These are phyloP conservation scores for Fusarium transvaalense DNA, from an alignment of 2,329 filamentous ascomycete species.

Conservation along the genomic window DNA sequence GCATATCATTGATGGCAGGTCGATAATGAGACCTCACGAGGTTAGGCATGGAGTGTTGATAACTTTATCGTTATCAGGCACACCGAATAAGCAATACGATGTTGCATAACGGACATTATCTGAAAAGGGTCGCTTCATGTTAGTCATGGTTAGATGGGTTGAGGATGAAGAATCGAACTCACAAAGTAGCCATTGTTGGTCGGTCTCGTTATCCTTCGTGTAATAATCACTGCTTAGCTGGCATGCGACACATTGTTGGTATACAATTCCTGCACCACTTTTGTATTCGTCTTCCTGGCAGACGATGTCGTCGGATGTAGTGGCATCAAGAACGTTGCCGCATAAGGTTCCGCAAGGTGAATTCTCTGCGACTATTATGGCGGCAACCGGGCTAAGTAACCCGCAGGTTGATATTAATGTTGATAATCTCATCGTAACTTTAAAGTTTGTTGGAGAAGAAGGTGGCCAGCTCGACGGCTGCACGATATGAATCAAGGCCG, in stretches of 20 bases:
- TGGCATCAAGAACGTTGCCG: constrained; percentile 65
- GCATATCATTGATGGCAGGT: not conserved
- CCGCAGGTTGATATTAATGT: constrained; percentile 38
- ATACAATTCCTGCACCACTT: constrained; percentile 61
- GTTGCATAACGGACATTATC: constrained; percentile 70
- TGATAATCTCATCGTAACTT: not conserved
- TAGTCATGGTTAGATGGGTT: constrained; percentile 14
- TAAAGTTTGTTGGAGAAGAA: not conserved
- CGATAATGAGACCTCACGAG: constrained; percentile 53
- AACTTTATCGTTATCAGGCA: constrained; percentile 60
- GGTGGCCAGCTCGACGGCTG: constrained; percentile 3
- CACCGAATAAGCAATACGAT: constrained; percentile 68
- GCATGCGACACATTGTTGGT: constrained; percentile 65
- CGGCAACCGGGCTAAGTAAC: constrained; percentile 35
- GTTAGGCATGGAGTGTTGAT: constrained; percentile 64
- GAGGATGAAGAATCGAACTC: constrained; percentile 48
- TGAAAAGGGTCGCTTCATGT: constrained; percentile 46
- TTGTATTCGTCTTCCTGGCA: constrained; percentile 60
- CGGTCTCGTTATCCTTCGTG: constrained; percentile 59
- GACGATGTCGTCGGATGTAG: constrained; percentile 61
- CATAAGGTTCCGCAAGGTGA: constrained; percentile 66
- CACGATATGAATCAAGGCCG: not conserved
- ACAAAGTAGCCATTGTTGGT: constrained; percentile 69
- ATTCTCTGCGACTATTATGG: constrained; percentile 59
- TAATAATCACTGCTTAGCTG: constrained; percentile 64